Conservation (phyloP, 2,329 filamentous ascomycete genomes). For the Fusarium ambrosium region DNA sequence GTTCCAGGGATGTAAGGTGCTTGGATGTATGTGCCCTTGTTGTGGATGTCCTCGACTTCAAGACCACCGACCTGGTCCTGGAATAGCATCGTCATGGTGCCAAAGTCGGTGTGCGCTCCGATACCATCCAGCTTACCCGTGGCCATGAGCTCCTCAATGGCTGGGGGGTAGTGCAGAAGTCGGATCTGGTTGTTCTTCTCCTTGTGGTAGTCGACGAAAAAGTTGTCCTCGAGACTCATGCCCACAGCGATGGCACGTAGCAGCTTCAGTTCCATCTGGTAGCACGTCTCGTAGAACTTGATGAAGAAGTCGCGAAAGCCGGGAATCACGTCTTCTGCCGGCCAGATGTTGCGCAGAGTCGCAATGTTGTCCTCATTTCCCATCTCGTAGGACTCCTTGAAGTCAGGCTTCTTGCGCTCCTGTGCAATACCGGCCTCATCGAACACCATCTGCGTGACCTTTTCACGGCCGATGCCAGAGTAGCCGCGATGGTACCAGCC, state of each 20-base stretch:
- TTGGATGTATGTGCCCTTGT: constrained; percentile 52
- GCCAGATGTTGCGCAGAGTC: constrained; percentile 44
- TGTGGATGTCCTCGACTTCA: constrained; percentile 58
- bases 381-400: constrained; percentile 58
- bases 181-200: constrained; percentile 70
- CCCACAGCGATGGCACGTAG: constrained; percentile 84
- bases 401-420: constrained; percentile 50
- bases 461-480: constrained; percentile 50
- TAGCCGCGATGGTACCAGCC: constrained; percentile 53
- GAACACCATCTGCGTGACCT: constrained; percentile 50
- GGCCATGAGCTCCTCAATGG: constrained; percentile 46
- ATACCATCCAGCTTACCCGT: constrained; percentile 42
- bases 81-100: constrained; percentile 62
- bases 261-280: constrained; percentile 76
- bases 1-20: constrained; percentile 49
- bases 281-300: constrained; percentile 77
- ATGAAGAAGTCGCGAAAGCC: constrained; percentile 49
- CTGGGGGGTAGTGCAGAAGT: constrained; percentile 65
- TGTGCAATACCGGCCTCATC: constrained; percentile 41
- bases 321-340: constrained; percentile 34
- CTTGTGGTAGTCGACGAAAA: constrained; percentile 75
- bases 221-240: constrained; percentile 74
- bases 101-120: constrained; percentile 51
- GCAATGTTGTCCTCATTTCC: constrained; percentile 41
- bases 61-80: constrained; percentile 61